A percentile compares a stretch with the other conserved stretches of the same genome.
Conservation (phyloP, 2,329 filamentous ascomycete species). For the Epichloe gansuensis region DNA sequence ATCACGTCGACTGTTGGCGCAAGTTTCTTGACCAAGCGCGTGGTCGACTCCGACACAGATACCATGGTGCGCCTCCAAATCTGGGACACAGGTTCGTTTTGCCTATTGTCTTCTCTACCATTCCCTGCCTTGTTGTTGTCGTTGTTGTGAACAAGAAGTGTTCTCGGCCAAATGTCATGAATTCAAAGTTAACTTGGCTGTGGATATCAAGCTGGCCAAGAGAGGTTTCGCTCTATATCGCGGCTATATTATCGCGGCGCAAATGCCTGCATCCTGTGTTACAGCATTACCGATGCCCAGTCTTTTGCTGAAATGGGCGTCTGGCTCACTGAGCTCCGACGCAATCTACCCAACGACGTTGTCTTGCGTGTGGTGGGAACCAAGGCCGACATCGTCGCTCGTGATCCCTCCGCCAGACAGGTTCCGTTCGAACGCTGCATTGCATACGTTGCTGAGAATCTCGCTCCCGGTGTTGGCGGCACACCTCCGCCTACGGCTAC, state of each 20-base stretch:
- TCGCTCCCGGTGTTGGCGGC: conserved; percentile 56
- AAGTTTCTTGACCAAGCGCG: conserved; percentile 67
- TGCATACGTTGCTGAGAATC: conserved; percentile 85
- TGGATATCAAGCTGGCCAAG: conserved; percentile 57
- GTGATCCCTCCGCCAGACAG: conserved; percentile 64
- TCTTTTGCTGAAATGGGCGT: conserved; percentile 87
- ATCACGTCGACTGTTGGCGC: conserved; percentile 63
- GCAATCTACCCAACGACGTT: conserved; percentile 63
- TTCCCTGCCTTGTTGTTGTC: neutral
- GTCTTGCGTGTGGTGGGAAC: conserved; percentile 93
- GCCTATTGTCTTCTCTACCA: neutral
- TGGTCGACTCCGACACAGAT: conserved; percentile 71
- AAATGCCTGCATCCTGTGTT: conserved; percentile 87
- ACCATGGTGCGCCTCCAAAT: conserved; percentile 86
- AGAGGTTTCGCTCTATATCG: conserved; percentile 88
- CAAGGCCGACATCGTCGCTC: conserved; percentile 79
- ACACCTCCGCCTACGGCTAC: conserved; percentile 56
- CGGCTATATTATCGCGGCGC: conserved; percentile 93
- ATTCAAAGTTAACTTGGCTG: conserved; percentile 1
- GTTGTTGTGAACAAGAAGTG: neutral
- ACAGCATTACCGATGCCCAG: conserved; percentile 76
- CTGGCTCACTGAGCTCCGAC: conserved; percentile 76
- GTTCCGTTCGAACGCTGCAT: conserved; percentile 94
- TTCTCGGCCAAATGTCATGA: neutral
- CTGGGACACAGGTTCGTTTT: conserved; percentile 66